These are phyloP conservation scores for Andrographis paniculata DNA, from an alignment of 305 asterid genomes.

Conservation along the genomic window DNA sequence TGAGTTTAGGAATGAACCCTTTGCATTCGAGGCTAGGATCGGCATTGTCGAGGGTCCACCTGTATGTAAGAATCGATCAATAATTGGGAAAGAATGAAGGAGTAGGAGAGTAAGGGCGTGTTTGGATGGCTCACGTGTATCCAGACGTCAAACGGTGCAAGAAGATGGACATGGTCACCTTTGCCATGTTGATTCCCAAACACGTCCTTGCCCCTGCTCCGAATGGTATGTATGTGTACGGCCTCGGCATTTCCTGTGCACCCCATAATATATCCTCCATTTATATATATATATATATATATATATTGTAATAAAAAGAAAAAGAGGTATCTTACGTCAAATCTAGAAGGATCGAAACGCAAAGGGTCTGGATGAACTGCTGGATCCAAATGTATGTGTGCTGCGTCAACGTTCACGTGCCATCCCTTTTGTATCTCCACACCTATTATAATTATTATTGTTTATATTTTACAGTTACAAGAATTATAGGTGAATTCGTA, in stretches of 20 bases:
- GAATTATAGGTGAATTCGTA: no score
- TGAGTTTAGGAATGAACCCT: no score
- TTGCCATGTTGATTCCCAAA: slow-evolving; percentile 24
- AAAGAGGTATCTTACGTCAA: slow-evolving; percentile 10
- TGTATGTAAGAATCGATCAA: no score
- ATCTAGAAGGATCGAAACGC: slow-evolving; percentile 23
- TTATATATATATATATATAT: not conserved
- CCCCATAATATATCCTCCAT: not conserved
- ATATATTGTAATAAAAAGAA: not conserved
- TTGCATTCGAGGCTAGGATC: no score
- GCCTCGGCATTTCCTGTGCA: slow-evolving; percentile 19
- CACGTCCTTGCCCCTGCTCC: slow-evolving; percentile 23
- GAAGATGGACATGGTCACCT: slow-evolving; percentile 21
- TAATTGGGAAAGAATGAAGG: no score
- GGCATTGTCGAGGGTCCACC: no score
- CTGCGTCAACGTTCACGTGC: slow-evolving; percentile 22
- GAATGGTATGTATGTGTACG: slow-evolving; percentile 23
- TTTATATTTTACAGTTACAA: no score
- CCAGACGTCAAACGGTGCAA: slow-evolving; percentile 13
- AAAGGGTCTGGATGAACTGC: slow-evolving; percentile 9
- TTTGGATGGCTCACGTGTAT: slow-evolving; percentile 12
- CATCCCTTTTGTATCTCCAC: slow-evolving; percentile 21
- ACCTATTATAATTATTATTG: slow-evolving; percentile 5
- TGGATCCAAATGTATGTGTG: slow-evolving; percentile 23
- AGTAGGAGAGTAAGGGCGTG: no score